A percentile compares a stretch with the other conserved stretches of the same genome.
phyloP scores from a whole-genome alignment of 306 rosid genomes.

The Clitoria ternatea region DNA sequence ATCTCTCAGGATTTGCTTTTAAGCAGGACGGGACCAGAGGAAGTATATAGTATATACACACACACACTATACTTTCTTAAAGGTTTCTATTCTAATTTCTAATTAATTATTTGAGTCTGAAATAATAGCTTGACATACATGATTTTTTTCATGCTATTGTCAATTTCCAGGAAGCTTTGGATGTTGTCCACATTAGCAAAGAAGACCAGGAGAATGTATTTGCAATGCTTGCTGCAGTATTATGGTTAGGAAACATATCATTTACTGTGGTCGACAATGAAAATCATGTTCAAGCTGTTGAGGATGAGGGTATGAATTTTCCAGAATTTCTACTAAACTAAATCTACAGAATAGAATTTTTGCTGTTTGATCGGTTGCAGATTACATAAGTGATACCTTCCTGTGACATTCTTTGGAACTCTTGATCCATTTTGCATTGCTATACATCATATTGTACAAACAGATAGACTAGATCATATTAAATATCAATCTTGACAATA shows the following conservation, averaged over 20 bases:
- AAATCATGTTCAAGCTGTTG: constrained; percentile 82
- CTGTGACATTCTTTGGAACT: neutral
- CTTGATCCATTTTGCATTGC: neutral
- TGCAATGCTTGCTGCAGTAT: constrained; percentile 99
- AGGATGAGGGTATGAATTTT: constrained; percentile 71
- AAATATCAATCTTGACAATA: neutral
- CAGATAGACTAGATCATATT: neutral
- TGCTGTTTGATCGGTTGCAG: neutral
- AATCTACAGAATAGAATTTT: neutral
- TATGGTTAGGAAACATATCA: constrained; percentile 92
- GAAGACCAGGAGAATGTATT: constrained; percentile 86
- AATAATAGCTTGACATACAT: constrained; percentile 19
- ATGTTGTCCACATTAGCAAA: constrained; percentile 84
- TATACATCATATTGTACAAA: neutral
- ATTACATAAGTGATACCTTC: neutral
- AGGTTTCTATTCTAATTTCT: too few relatives aligned
- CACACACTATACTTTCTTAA: too few relatives aligned
- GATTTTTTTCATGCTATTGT: constrained; percentile 21
- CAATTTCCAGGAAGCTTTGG: constrained; percentile 81
- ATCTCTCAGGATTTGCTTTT: too few relatives aligned
- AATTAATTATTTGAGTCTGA: constrained; percentile 10
- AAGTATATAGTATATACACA: too few relatives aligned
- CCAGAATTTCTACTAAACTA: neutral
- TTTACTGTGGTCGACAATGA: constrained; percentile 84
- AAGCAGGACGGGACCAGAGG: too few relatives aligned